A percentile compares a stretch with the other conserved stretches of the same genome.
Evolutionary conservation across 2,329 filamentous ascomycete species (phyloP).

Genomic region (Parascedosporium putredinis): DNA sequence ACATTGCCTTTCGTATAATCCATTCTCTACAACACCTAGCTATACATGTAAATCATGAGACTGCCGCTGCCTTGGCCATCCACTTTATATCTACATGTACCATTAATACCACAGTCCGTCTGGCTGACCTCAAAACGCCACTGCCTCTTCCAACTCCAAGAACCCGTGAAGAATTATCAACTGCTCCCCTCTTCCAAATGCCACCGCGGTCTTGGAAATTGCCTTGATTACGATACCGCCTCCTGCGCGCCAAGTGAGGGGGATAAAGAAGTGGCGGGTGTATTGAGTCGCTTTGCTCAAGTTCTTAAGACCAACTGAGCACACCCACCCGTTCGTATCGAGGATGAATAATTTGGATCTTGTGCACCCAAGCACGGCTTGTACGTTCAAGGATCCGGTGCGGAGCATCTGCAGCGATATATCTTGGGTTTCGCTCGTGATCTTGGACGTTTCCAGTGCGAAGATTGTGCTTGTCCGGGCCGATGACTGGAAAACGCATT

Average conservation of each 20-base stretch:
- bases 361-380: slow-evolving; percentile 10
- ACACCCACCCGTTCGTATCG: slow-evolving; percentile 14
- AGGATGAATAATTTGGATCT: slow-evolving; percentile 13
- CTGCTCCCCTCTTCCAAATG: slow-evolving; percentile 13
- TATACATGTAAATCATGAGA: slow-evolving; percentile 32
- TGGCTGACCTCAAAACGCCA: not conserved
- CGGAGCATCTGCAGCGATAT: not conserved
- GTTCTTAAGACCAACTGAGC: slow-evolving; percentile 13
- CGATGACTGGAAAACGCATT: not conserved
- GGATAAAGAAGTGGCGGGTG: slow-evolving; percentile 14
- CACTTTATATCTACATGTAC: not conserved
- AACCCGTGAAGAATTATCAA: slow-evolving; percentile 14
- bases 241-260: slow-evolving; percentile 13
- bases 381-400: not conserved
- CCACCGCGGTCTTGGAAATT: slow-evolving; percentile 9
- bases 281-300: slow-evolving; percentile 8
- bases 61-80: not conserved
- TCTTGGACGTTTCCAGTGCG: not conserved
- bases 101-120: not conserved
- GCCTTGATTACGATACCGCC: slow-evolving; percentile 8
- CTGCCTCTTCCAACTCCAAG: slow-evolving; percentile 12
- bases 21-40: slow-evolving; percentile 47
- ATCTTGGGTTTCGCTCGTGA: not conserved
- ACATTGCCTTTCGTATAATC: no score
- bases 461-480: not conserved